Evolutionary conservation across 129 eudicot genomes (phyloP).

Genomic region (Lactuca sativa): DNA sequence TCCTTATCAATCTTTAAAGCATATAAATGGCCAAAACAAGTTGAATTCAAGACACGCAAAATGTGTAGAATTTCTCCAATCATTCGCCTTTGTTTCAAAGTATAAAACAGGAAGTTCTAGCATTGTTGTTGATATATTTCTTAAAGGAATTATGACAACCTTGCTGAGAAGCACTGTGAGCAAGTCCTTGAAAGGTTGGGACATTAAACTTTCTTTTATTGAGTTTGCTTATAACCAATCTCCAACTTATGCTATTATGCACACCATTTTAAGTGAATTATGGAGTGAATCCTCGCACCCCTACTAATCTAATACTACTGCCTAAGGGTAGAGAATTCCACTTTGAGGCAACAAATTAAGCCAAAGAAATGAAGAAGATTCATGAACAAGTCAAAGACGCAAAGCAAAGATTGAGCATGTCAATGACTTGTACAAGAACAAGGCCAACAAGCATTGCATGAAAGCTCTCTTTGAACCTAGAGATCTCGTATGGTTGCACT

Average conservation of each 20-base stretch:
- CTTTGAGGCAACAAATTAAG: no score
- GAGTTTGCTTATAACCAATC: conserved; percentile 8
- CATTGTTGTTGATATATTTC: no score
- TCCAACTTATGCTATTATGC: conserved; percentile 5
- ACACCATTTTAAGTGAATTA: conserved; percentile 9
- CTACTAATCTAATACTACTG: no score
- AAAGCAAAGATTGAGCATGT: conserved; percentile 10
- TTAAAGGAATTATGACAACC: background rate
- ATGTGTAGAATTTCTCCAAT: no score
- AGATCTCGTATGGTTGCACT: conserved; percentile 13
- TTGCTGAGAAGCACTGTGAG: conserved; percentile 10
- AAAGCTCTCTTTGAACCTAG: conserved; percentile 6
- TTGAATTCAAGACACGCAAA: no score
- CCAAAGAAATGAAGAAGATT: background rate
- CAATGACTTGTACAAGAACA: conserved; percentile 6
- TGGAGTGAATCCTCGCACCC: conserved; percentile 1
- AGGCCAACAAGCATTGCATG: conserved; percentile 2
- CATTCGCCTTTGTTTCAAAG: no score
- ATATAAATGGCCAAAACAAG: no score
- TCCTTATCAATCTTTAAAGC: no score
- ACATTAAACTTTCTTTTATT: background rate
- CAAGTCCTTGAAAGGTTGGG: conserved; percentile 7
- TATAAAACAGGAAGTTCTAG: no score
- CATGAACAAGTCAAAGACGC: background rate
- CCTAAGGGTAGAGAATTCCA: no score